phyloP scores from a whole-genome alignment of 2,329 filamentous ascomycete species.

The Knufia petricola region DNA sequence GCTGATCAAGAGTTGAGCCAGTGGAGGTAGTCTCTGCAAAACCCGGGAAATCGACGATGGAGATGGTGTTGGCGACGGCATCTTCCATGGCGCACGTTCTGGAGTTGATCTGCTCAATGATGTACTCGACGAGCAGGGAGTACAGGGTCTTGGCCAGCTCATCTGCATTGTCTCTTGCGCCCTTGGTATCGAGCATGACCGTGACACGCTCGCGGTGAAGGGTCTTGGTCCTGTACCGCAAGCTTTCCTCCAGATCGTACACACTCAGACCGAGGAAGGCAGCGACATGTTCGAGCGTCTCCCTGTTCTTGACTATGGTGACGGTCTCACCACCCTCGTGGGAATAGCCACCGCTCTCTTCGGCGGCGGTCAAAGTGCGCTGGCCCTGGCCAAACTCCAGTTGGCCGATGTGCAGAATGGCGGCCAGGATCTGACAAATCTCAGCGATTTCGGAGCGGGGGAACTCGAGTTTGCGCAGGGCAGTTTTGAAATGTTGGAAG shows the following conservation, averaged over 20 bases:
- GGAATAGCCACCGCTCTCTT: constrained; percentile 93
- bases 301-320: constrained; percentile 88
- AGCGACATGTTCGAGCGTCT: constrained; percentile 72
- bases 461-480: constrained; percentile 87
- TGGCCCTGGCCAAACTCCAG: constrained; percentile 82
- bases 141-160: constrained; percentile 90
- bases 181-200: constrained; percentile 88
- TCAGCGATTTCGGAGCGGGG: constrained; percentile 88
- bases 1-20: constrained; percentile 76
- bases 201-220: constrained; percentile 95
- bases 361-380: constrained; percentile 65
- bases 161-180: constrained; percentile 83
- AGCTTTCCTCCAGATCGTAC: constrained; percentile 70
- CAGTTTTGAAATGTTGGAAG: constrained; percentile 96
- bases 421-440: constrained; percentile 87
- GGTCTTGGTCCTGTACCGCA: constrained; percentile 95
- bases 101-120: constrained; percentile 89
- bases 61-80: constrained; percentile 82
- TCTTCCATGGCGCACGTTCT: constrained; percentile 80
- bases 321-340: constrained; percentile 82
- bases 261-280: constrained; percentile 87
- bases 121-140: constrained; percentile 83
- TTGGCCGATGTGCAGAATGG: constrained; percentile 94
- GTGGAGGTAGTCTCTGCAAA: constrained; percentile 80
- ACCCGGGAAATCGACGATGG: constrained; percentile 91